Evolutionary conservation across 2,329 filamentous ascomycete species (phyloP), one percentile per base, ranked within the genome.

Genomic region (Domatiomyces globalis): DNA sequence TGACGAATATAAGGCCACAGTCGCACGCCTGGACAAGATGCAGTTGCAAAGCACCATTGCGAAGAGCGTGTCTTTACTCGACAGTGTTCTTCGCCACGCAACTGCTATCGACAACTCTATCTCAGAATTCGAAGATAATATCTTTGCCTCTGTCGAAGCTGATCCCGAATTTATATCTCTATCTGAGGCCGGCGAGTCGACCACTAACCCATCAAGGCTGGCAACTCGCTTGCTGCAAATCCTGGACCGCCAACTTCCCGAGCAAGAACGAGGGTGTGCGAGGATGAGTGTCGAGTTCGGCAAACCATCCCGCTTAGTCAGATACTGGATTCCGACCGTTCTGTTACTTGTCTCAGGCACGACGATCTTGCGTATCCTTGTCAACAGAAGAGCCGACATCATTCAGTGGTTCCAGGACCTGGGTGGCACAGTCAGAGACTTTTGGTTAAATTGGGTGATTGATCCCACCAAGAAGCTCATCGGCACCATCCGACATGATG

Each of bases 391-490:
- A 60, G 83, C 84, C 18, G 85, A 90, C 58, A 83, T 98, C 18
- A 58, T 86, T 22, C 75, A 80, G 46, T 95, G 89, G 88, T 73
- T 94, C 45, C 73, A 77, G 36, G 85, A 92, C 57, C 70, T 95
- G 22, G 90, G 87, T 6, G 71, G 73, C 1, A 98, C 92, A 0
- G 71, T 82, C 1, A 77, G 85, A 50, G 90, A 94, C 66, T 98
- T 98, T 65, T 95, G 89, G 85, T 75, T 82, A 54, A 98, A 98
- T 66, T 98, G 92, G 92, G 84, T 98, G 2, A 72, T 98, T 9
- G 84, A 94, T 57, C 92, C 92, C 0, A 75, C 81, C 0, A 80
- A 80, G 60, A 90, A 87, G 64, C 76, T 98, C 17, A 79, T 98
- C 52, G 82, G 84, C 47, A 98, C 92, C 0, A 96, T 98, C 59